Percentiles rank a stretch among this genome's conserved stretches.
These are phyloP conservation scores for Cucurbita moschata DNA, from an alignment of 306 rosid genomes.

Conservation along the genomic window DNA sequence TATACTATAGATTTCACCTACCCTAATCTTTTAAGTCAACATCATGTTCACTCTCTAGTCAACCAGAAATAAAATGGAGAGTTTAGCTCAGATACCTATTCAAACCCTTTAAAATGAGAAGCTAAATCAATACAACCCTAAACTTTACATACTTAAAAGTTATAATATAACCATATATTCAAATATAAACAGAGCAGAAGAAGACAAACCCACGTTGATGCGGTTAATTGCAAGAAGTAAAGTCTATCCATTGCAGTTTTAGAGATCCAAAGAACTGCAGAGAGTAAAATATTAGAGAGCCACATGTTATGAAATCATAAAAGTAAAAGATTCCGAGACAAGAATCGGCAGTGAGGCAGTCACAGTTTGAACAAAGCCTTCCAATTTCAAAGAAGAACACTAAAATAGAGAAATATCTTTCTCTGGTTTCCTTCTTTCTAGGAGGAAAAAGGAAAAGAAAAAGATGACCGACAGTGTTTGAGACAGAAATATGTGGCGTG, in stretches of 20 bases:
- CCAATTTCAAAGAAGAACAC: neutral
- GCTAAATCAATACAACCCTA: neutral
- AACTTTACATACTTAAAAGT: neutral
- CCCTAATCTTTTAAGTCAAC: neutral
- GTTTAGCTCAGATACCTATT: too few relatives aligned
- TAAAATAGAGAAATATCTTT: neutral
- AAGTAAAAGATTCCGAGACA: conserved; percentile 4
- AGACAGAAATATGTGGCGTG: neutral
- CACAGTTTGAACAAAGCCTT: neutral
- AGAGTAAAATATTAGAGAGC: neutral
- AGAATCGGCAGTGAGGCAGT: conserved; percentile 23
- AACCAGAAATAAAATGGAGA: too few relatives aligned
- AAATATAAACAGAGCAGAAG: neutral
- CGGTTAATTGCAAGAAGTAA: neutral
- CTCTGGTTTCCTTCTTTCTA: conserved; percentile 3
- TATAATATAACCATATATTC: neutral
- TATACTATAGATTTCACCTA: too few relatives aligned
- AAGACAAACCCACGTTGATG: neutral
- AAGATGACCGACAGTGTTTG: conserved; percentile 36
- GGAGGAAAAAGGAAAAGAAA: neutral
- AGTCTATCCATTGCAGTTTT: neutral
- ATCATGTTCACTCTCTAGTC: too few relatives aligned
- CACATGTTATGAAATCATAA: neutral
- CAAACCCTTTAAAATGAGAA: too few relatives aligned
- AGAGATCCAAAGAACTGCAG: neutral